Evolutionary conservation across 768 basidiomycete species (phyloP).

Genomic region (Pisolithus tinctorius): DNA sequence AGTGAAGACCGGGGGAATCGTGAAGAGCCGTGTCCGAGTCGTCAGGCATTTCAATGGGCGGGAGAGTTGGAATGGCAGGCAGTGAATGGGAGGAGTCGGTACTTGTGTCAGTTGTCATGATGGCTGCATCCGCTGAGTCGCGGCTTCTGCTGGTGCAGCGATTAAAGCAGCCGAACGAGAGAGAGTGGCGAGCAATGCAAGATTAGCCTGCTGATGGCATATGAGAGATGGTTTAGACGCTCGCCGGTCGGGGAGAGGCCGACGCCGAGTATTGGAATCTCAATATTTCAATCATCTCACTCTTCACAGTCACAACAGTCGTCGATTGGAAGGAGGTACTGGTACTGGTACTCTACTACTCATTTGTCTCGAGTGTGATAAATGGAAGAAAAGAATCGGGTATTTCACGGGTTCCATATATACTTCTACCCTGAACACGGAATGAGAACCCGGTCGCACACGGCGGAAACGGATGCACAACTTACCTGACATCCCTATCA

Average conservation of each 20-base stretch:
- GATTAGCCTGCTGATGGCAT: too few species aligned
- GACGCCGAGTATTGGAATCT: too few species aligned
- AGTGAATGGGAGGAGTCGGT: slow-evolving; percentile 18
- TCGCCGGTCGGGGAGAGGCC: too few species aligned
- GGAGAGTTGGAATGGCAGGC: slow-evolving; percentile 35
- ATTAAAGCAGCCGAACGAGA: too few species aligned
- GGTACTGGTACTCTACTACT: slow-evolving; percentile 18
- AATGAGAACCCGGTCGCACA: slow-evolving; percentile 1
- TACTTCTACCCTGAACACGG: slow-evolving; percentile 13
- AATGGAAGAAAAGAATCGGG: slow-evolving; percentile 16
- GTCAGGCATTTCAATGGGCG: slow-evolving; percentile 39
- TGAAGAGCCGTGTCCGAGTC: neutral
- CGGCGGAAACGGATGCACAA: neutral
- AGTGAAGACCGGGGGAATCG: slow-evolving; percentile 17
- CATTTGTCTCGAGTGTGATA: slow-evolving; percentile 19
- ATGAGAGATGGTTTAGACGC: too few species aligned
- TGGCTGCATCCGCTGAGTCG: too few species aligned
- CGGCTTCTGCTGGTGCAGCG: too few species aligned
- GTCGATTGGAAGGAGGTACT: slow-evolving; percentile 22
- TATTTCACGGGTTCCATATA: slow-evolving; percentile 23
- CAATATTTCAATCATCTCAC: too few species aligned
- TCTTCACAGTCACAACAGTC: slow-evolving; percentile 3
- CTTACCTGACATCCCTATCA: slow-evolving; percentile 33
- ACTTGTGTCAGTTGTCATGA: too few species aligned
- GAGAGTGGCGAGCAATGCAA: too few species aligned